Evolutionary conservation across 2,329 filamentous ascomycete species (phyloP).

Genomic region (Phialemonium atrogriseum): DNA sequence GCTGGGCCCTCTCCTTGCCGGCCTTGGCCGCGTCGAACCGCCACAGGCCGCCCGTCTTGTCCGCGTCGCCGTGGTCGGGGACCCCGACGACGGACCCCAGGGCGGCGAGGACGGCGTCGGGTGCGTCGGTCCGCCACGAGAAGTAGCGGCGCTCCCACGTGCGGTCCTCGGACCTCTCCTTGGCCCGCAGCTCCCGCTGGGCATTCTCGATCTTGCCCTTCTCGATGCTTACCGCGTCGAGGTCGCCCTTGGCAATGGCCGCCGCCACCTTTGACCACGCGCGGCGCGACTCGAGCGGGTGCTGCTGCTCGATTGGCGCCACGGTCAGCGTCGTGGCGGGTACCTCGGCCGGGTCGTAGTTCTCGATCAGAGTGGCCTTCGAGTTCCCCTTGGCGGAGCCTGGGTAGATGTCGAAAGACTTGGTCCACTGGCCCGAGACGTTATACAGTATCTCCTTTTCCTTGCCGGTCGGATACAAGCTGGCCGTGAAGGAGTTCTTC

Average conservation of each 20-base stretch:
- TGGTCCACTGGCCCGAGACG: constrained; percentile 86
- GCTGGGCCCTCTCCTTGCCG: constrained; percentile 28
- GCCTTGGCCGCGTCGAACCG: constrained; percentile 41
- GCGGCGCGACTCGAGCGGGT: constrained; percentile 77
- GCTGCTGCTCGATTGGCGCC: constrained; percentile 67
- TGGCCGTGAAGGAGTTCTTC: constrained; percentile 82
- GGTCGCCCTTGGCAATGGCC: constrained; percentile 73
- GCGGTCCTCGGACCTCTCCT: constrained; percentile 65
- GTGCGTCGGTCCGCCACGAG: constrained; percentile 34
- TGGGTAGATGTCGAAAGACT: constrained; percentile 69
- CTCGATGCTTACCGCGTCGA: constrained; percentile 69
- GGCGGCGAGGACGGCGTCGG: constrained; percentile 34
- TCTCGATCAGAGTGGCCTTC: constrained; percentile 40
- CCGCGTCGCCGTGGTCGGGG: constrained; percentile 41
- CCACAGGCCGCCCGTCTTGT: constrained; percentile 55
- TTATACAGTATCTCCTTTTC: constrained; percentile 73
- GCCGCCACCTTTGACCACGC: constrained; percentile 83
- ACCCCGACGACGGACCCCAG: constrained; percentile 40
- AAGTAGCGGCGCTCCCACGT: constrained; percentile 86
- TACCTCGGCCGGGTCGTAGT: constrained; percentile 50
- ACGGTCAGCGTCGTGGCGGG: constrained; percentile 62
- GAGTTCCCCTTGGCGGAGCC: constrained; percentile 45
- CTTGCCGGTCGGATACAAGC: constrained; percentile 60
- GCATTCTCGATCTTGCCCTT: constrained; percentile 87
- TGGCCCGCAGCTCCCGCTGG: constrained; percentile 65